phyloP scores from a whole-genome alignment of 495 filamentous ascomycete genomes.

The Penicillium pulvis region DNA sequence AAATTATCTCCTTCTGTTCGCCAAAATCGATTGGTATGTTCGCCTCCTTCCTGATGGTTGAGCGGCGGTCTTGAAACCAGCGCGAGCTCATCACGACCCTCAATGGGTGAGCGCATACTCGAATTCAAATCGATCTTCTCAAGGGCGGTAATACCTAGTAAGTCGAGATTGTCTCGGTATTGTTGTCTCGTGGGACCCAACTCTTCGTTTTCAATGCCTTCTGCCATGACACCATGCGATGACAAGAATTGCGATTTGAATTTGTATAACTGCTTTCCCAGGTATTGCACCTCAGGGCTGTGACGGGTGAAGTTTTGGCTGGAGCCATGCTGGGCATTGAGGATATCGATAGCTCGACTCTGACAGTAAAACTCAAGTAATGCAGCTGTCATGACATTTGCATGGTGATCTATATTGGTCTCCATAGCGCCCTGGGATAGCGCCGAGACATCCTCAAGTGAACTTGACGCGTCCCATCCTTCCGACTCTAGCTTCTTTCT shows the following conservation, averaged over 20 bases:
- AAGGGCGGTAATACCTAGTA: conserved; percentile 40
- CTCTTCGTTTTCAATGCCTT: conserved; percentile 42
- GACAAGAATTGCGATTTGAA: conserved; percentile 45
- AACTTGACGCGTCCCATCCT: conserved; percentile 17
- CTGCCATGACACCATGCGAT: conserved; percentile 42
- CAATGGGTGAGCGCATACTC: conserved; percentile 19
- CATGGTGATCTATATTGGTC: conserved; percentile 38
- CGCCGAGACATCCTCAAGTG: conserved; percentile 25
- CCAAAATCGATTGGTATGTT: conserved; percentile 15
- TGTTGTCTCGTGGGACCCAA: conserved; percentile 38
- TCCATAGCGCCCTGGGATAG: conserved; percentile 28
- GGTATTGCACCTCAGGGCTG: conserved; percentile 45
- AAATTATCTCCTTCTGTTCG: conserved; percentile 15
- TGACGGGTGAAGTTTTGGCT: conserved; percentile 39
- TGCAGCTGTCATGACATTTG: conserved; percentile 46
- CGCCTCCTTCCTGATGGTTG: conserved; percentile 1
- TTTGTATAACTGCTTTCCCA: conserved; percentile 46
- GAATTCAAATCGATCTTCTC: conserved; percentile 36
- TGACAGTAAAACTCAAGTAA: conserved; percentile 49
- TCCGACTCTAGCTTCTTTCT: conserved; percentile 11
- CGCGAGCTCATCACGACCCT: conserved; percentile 24
- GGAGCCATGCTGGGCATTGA: conserved; percentile 43
- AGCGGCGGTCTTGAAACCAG: conserved; percentile 24
- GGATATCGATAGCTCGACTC: conserved; percentile 47
- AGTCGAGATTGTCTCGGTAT: conserved; percentile 48